Conservation (phyloP, 768 basidiomycete species). For the Zangia roseola region DNA sequence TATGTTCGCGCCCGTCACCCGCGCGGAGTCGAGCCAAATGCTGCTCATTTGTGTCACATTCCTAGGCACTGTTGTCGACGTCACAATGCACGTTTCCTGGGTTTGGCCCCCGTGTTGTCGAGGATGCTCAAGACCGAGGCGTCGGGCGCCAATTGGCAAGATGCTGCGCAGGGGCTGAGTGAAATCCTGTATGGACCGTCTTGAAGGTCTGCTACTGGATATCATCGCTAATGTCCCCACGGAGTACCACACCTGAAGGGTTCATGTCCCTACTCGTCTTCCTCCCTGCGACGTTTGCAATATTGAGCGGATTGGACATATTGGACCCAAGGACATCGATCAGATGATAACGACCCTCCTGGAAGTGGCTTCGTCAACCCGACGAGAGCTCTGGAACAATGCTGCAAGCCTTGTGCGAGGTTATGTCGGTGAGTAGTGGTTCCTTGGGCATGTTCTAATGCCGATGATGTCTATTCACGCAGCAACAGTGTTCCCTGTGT, state of each 20-base stretch:
- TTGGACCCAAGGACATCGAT: slow-evolving; percentile 91
- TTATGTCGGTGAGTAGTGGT: slow-evolving; percentile 79
- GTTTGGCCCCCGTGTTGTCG: slow-evolving; percentile 61
- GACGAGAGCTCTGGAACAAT: slow-evolving; percentile 96
- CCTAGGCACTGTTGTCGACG: slow-evolving; percentile 68
- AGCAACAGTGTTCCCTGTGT: slow-evolving; percentile 92
- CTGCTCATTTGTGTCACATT: slow-evolving; percentile 47
- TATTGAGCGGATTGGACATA: slow-evolving; percentile 78
- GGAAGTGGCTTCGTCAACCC: slow-evolving; percentile 89
- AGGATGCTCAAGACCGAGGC: slow-evolving; percentile 89
- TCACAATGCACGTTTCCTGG: slow-evolving; percentile 48
- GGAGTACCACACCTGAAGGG: slow-evolving; percentile 92
- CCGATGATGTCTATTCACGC: too few species aligned
- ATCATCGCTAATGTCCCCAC: slow-evolving; percentile 91
- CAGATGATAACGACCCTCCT: slow-evolving; percentile 94
- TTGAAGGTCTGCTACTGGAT: slow-evolving; percentile 92
- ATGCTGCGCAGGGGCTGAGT: slow-evolving; percentile 94
- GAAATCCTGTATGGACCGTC: slow-evolving; percentile 96
- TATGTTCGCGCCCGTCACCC: slow-evolving; percentile 52
- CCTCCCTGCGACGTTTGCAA: slow-evolving; percentile 93
- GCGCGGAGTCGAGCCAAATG: slow-evolving; percentile 48
- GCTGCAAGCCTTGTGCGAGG: slow-evolving; percentile 87
- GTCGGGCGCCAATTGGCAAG: slow-evolving; percentile 95
- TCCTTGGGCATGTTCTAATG: slow-evolving; percentile 1
- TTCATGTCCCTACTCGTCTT: slow-evolving; percentile 99